phyloP scores from a whole-genome alignment of 192 early-diverging fungal species.

The Backusella tarrabulga region DNA sequence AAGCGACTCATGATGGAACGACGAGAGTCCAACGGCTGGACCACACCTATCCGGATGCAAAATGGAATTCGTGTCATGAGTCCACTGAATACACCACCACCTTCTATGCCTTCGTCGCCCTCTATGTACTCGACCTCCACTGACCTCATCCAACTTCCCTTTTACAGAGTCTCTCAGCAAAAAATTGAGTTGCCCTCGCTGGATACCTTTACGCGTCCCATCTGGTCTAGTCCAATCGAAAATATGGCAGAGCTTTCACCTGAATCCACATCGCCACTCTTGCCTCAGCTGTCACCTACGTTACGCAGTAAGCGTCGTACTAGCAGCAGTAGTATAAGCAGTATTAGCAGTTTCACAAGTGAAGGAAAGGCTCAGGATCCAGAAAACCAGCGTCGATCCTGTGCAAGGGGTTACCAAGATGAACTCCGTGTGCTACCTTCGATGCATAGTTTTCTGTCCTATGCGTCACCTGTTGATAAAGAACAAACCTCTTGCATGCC shows the following conservation, averaged over 20 bases:
- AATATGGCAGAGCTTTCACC: neutral
- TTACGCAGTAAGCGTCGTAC: conserved; percentile 17
- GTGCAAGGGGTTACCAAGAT: neutral
- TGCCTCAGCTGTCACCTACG: conserved; percentile 18
- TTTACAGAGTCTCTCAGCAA: conserved; percentile 29
- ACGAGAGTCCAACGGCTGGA: neutral
- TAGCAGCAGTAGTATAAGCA: conserved; percentile 23
- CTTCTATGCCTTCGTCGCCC: conserved; percentile 6
- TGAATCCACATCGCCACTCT: conserved; percentile 1
- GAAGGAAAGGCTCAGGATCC: neutral
- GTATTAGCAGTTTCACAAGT: conserved; percentile 20
- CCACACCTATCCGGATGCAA: neutral
- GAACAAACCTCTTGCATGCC: conserved; percentile 14
- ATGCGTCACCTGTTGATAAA: conserved; percentile 7
- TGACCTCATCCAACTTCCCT: conserved; percentile 19
- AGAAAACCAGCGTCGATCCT: conserved; percentile 1
- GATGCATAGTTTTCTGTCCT: conserved; percentile 12
- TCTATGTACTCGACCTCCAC: neutral
- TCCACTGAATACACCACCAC: conserved; percentile 6
- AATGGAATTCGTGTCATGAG: neutral
- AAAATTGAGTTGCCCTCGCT: conserved; percentile 32
- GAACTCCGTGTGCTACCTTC: conserved; percentile 11
- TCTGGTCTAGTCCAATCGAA: neutral
- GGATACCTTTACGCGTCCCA: neutral
- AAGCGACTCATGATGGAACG: conserved; percentile 21